Evolutionary conservation across 2,329 filamentous ascomycete genomes (phyloP), one percentile per base, ranked within the genome.

Genomic region (Fusarium sulawesiense): DNA sequence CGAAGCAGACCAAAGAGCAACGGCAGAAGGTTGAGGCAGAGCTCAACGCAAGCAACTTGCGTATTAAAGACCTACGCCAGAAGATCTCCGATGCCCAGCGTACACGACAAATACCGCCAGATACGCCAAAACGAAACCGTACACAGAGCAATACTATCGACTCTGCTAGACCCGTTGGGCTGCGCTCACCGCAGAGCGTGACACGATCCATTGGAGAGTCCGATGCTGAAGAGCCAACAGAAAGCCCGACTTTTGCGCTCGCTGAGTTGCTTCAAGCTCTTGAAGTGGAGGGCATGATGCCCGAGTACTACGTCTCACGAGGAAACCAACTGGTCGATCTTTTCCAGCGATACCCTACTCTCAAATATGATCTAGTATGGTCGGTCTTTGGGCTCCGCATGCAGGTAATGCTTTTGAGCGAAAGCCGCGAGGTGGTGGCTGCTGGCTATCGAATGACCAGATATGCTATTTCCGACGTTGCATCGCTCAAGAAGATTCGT

Each of bases 281-380:
- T 41, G 96, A 99, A 78, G 86, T 91, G 14, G 92, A 94, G 77
- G 93, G 93, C 27, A 93, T 98, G 89, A 88, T 89, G 45, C 91
- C 95, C 1, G 96, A 98, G 80, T 98, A 97, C 81, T 99, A 99
- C 77, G 95, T 99, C 55, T 93, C 92, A 64, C 89, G 93, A 66
- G 94, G 94, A 27, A 99, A 99, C 77, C 92, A 89, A 70, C 85
- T 99, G 11, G 96, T 98, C n/a, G 93, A 97, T 67, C 85, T 99
- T n/a, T 97, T 99, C 82, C 97, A 95, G 79, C 88, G 93, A 56
- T 90, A 98, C 79, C 93, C 94, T 2, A 95, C 93, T 2, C 86
- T 99, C 60, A 99, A 99, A 78, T 98, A 98, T 78, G 97, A 99
- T 79, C 83, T 99, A 50, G 94, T 93, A 2, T 99, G 96, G 96